Conservation (phyloP, 75 land plant species). For the Pinus taeda region DNA sequence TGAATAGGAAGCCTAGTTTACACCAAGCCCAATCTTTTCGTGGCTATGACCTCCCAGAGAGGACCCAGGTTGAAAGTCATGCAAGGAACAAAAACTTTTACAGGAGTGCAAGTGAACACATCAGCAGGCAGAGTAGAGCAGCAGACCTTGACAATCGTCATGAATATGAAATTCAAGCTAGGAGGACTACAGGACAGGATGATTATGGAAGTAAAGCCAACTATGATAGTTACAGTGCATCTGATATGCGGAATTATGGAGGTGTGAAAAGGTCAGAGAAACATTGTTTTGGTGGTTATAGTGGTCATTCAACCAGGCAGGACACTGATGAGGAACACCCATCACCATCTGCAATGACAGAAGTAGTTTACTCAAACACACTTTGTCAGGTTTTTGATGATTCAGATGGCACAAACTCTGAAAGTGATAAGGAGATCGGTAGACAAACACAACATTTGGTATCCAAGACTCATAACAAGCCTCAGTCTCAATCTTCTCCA, state of each 20-base stretch:
- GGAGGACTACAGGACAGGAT: not conserved
- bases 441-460: not conserved
- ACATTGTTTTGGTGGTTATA: not conserved
- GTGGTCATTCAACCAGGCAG: constrained; percentile 6
- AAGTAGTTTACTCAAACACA: constrained; percentile 4
- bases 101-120: not conserved
- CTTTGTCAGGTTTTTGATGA: constrained; percentile 53
- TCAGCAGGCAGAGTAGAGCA: not conserved
- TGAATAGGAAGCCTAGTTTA: not conserved
- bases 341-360: constrained; percentile 9
- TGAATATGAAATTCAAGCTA: not conserved
- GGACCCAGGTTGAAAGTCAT: not conserved
- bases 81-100: not conserved
- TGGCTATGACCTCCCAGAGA: not conserved
- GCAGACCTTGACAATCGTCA: not conserved
- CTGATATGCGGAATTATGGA: not conserved
- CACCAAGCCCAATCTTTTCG: not conserved
- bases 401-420: constrained; percentile 31
- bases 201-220: not conserved
- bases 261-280: constrained; percentile 7
- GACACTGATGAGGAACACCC: constrained; percentile 27
- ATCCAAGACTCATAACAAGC: not conserved
- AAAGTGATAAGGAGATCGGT: constrained; percentile 35
- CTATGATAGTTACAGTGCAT: constrained; percentile 6
- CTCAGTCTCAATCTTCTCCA: not conserved